Base-by-base conservation (phyloP, 169 alveolate species). In the Cyclospora cayetanensis region DNA sequence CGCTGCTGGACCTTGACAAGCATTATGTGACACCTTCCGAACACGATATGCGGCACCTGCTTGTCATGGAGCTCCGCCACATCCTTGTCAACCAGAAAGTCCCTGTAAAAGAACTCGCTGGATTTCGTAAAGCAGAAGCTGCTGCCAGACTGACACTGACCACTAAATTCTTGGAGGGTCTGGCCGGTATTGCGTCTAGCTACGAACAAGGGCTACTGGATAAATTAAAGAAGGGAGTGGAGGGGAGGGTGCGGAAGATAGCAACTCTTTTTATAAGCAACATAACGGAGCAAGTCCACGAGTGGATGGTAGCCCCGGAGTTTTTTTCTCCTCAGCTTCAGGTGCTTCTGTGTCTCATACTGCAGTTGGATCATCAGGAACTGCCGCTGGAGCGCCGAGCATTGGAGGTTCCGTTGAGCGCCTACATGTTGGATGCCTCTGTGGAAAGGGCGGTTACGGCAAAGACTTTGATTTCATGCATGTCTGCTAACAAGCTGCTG, bases 271-370 rank as follows among this genome's bases (percentile, higher is more conserved):
- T 72, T 72, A 35, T 72, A 11, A 72, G 37, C 20, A 72, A 72
- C 29, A 72, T 72, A 4, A 20, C 84, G n/a, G 63, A 72, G 41
- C 63, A 72, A 41, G 63, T 39, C n/a, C 37, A 72, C 18, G 63
- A 12, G n/a, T 72, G 34, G 35, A 7, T 72, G 2, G 35, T 43
- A 3, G 60, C 39, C 7, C 63, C 53, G 20, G 18, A 1, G 2
- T 72, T 72, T 37, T 39, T 72, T 43, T 72, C 84, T 72, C 65
- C 84, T 9, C 65, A 37, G 37, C 37, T 72, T 12, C 84, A 72
- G 37, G 37, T 20, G 63, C 84, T 72, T 12, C 84, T 72, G 34
- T 25, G 4, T 20, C 39, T 72, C 2, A 29, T 72, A 37, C 84
- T 72, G 63, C 84, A 72, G 84, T 34, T 39, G 25, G 37, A 72